Conservation (phyloP, 257 asterid genomes). For the Schizonepeta tenuifolia region DNA sequence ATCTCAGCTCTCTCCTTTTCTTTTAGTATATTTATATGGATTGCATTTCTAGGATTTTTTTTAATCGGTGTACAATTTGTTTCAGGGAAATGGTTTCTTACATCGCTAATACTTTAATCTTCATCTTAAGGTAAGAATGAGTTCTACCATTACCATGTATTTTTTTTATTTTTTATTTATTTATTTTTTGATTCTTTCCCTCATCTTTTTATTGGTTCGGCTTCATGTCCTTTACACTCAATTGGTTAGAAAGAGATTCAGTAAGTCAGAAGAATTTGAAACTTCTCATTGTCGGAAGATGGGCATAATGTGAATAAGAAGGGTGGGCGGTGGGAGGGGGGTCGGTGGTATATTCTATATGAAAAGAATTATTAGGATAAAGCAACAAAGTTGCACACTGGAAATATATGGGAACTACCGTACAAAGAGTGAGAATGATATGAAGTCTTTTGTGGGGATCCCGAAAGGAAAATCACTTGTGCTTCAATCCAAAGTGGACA, state of each 20-base stretch:
- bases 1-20: conserved; percentile 2
- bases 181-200: not conserved
- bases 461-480: not conserved
- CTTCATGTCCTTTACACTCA: not conserved
- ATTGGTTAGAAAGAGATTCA: conserved; percentile 1
- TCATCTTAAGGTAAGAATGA: conserved; percentile 79
- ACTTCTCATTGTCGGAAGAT: not conserved
- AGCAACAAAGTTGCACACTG: not conserved
- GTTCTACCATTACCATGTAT: conserved; percentile 6
- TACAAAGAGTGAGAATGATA: not conserved
- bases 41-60: conserved; percentile 29
- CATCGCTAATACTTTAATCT: conserved; percentile 92
- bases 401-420: not conserved
- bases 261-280: conserved; percentile 6
- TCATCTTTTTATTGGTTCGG: not conserved
- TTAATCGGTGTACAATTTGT: conserved; percentile 38
- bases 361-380: not conserved
- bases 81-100: conserved; percentile 99
- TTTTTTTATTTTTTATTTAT: not conserved
- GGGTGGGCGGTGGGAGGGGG: no score
- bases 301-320: not conserved
- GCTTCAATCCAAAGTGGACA: conserved; percentile 3
- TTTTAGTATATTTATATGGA: not conserved
- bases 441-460: not conserved
- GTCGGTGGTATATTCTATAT: not conserved